Percentiles rank a stretch among this genome's conserved stretches.
These are phyloP conservation scores for Lentinula detonsa DNA, from an alignment of 768 basidiomycete genomes.

Conservation along the genomic window DNA sequence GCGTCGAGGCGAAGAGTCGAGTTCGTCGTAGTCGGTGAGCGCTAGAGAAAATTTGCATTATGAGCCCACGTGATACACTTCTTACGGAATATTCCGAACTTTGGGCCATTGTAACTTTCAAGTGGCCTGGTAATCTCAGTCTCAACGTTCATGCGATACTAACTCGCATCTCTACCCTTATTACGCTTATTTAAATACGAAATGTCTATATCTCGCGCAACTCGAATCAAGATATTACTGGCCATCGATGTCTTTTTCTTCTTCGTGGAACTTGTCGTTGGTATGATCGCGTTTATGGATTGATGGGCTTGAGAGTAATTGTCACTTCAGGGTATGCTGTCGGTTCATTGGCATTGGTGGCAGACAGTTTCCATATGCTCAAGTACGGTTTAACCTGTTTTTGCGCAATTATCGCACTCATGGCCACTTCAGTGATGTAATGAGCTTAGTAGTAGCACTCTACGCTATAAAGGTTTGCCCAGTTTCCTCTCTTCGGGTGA, in stretches of 20 bases:
- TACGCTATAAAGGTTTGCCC: conserved; percentile 78
- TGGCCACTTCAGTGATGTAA: conserved; percentile 70
- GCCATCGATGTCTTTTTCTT: conserved; percentile 86
- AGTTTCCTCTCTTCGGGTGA: not conserved
- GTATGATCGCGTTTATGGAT: conserved; percentile 23
- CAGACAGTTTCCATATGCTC: conserved; percentile 98
- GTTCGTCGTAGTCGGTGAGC: not conserved
- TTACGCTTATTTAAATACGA: not conserved
- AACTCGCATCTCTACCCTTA: not conserved
- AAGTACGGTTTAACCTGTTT: conserved; percentile 50
- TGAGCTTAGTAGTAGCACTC: conserved; percentile 91
- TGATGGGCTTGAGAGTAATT: not conserved
- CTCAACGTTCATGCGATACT: not conserved
- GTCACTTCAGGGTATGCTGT: conserved; percentile 77
- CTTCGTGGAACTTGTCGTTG: conserved; percentile 77
- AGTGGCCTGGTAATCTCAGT: not conserved
- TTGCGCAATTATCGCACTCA: conserved; percentile 1
- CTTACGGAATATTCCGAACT: too few species aligned
- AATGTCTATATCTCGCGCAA: conserved; percentile 56
- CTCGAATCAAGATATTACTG: conserved; percentile 71
- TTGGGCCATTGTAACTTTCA: not conserved
- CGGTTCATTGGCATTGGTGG: conserved; percentile 90
- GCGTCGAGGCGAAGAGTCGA: conserved; percentile 13
- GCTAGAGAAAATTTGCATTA: not conserved
- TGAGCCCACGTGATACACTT: not conserved